Base-by-base conservation (phyloP, 441 rosid genomes). In the Gossypium gossypioides region DNA sequence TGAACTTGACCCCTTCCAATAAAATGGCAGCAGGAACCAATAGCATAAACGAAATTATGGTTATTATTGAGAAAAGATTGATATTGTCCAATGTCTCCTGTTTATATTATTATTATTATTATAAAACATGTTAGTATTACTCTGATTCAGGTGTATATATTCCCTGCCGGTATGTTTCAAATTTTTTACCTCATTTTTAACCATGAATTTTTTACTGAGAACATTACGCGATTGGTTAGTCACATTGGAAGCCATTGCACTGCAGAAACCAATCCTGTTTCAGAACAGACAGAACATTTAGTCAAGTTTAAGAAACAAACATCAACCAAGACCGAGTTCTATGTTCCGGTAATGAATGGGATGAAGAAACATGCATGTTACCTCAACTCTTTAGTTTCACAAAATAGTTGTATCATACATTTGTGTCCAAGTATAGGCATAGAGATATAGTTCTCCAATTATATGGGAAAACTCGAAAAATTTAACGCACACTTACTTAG, bases 191-290 rank as follows among this genome's bases (percentile, higher is more conserved):
- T 81, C 91, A 81, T 78, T 76, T 9, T 76, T 79, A 24, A 79
- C 69, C 91, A 89, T 83, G 72, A 82, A 71, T 32, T 82, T 89
- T 52, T 89, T 87, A 76, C 91, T 83, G 27, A 89, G 80, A 65
- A 89, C 83, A 74, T 87, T 87, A 24, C 93, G 88, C 0, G 85
- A 86, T 77, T 89, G 93, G 82, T 87, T 89, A 0, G 88, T 87
- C 63, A 87, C 77, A 76, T 89, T 89, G 61, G 93, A 89, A 19
- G 90, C 87, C 93, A 89, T 86, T 37, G 91, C 90, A 46, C 83
- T 84, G 64, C 80, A 76, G 82, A 89, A 89, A 54, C 91, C 93
- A 70, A 72, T 78, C 91, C 88, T 87, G 80, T 54, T 79, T 71
- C 67, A 52, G 67, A 46, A 3, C 6, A 25, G 61, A 19, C 32